Percentiles rank a stretch among this genome's conserved stretches.
phyloP scores from a whole-genome alignment of 2,329 filamentous ascomycete genomes.

The Pyricularia sp. region DNA sequence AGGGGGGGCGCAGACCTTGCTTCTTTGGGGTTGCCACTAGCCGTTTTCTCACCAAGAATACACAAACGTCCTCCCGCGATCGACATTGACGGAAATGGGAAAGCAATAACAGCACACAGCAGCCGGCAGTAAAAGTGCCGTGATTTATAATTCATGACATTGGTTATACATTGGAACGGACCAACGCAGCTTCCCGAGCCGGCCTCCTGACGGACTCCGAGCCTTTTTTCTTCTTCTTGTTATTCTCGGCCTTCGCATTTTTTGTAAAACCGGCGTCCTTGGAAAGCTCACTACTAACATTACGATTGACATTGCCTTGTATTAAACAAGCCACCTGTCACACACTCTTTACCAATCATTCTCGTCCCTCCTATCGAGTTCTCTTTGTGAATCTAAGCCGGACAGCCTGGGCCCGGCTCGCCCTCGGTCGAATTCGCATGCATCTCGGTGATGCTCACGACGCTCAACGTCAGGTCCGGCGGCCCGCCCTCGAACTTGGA shows the following conservation, averaged over 20 bases:
- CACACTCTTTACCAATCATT: neutral
- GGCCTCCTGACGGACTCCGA: neutral
- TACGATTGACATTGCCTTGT: neutral
- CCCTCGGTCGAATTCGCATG: constrained; percentile 2
- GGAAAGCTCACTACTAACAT: neutral
- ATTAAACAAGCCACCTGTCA: neutral
- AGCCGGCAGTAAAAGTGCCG: neutral
- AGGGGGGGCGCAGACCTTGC: neutral
- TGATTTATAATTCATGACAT: neutral
- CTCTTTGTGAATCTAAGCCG: neutral
- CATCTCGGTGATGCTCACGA: constrained; percentile 16
- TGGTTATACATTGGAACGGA: neutral
- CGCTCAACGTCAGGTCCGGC: constrained; percentile 24
- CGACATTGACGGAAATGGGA: neutral
- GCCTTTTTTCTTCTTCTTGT: neutral
- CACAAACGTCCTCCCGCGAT: neutral
- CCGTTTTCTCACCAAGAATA: neutral
- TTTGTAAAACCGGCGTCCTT: neutral
- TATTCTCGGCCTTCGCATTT: neutral
- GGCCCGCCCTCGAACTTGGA: constrained; percentile 22
- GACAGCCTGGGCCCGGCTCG: neutral
- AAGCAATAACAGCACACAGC: neutral
- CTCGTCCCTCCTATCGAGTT: neutral
- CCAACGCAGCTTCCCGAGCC: neutral
- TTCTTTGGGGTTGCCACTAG: neutral